A percentile compares a stretch with the other conserved stretches of the same genome.
These are phyloP conservation scores for Penicillium salamii DNA, from an alignment of 495 filamentous ascomycete genomes.

Conservation along the genomic window DNA sequence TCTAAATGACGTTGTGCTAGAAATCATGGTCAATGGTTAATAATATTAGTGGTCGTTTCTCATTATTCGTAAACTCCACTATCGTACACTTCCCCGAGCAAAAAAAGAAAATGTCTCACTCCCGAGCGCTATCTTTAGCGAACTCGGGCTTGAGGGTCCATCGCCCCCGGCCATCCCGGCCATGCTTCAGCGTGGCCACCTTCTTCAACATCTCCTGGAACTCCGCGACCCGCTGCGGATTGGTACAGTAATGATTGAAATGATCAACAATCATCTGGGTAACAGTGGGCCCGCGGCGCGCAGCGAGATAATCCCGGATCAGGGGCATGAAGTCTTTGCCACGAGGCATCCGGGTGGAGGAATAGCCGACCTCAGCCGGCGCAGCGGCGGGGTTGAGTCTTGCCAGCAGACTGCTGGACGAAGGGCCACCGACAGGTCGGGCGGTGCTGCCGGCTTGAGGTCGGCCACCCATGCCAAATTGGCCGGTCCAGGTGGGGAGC, in stretches of 20 bases:
- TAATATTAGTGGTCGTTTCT: constrained; percentile 2
- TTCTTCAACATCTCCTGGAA: constrained; percentile 61
- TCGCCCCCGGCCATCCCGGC: constrained; percentile 50
- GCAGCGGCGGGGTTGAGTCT: constrained; percentile 47
- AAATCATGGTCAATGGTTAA: no score
- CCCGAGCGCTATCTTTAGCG: constrained; percentile 8
- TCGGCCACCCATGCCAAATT: constrained; percentile 69
- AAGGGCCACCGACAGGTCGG: constrained; percentile 42
- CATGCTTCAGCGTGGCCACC: constrained; percentile 54
- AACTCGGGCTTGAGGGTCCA: constrained; percentile 65
- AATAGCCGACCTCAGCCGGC: constrained; percentile 28
- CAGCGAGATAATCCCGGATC: constrained; percentile 69
- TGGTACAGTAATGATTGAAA: constrained; percentile 63
- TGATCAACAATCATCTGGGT: constrained; percentile 79
- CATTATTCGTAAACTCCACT: constrained; percentile 3
- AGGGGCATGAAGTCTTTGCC: constrained; percentile 63
- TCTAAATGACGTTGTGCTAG: no score
- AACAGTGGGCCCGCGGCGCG: constrained; percentile 67
- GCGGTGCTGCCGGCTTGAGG: constrained; percentile 30
- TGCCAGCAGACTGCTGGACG: constrained; percentile 57
- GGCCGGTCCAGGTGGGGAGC: constrained; percentile 91
- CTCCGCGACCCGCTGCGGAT: constrained; percentile 52
- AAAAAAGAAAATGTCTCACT: not conserved
- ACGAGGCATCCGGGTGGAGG: constrained; percentile 25
- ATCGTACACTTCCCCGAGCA: constrained; percentile 3